A percentile compares a stretch with the other conserved stretches of the same genome.
Evolutionary conservation across 225 moss, liverwort and hornwort species (phyloP).

Genomic region (Thuidium tamariscinum): DNA sequence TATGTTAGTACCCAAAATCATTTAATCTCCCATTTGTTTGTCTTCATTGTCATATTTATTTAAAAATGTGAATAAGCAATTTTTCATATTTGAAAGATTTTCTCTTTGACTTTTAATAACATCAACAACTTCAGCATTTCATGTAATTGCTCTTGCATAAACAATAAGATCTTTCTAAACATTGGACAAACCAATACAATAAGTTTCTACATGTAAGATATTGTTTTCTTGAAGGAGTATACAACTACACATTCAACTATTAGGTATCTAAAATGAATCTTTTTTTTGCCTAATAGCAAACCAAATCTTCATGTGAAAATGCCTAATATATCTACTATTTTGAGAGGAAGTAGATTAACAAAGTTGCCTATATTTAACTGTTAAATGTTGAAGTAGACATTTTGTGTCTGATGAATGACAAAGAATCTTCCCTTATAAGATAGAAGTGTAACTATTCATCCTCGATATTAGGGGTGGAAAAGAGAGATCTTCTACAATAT

Average conservation of each 20-base stretch:
- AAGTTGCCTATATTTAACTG: background rate
- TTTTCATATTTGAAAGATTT: background rate
- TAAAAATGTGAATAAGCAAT: background rate
- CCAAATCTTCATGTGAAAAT: background rate
- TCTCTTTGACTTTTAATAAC: background rate
- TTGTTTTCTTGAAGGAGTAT: rapidly evolving
- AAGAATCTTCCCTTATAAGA: no score
- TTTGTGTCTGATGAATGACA: no score
- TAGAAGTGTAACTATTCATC: no score
- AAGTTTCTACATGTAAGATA: background rate
- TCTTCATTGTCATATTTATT: background rate
- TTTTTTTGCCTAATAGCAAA: background rate
- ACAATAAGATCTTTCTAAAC: background rate
- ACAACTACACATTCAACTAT: background rate
- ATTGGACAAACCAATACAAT: rapidly evolving
- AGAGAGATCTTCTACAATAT: no score
- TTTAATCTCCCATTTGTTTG: background rate
- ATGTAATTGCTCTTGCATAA: background rate
- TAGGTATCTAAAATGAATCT: rapidly evolving
- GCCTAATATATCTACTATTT: background rate
- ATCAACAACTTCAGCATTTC: background rate
- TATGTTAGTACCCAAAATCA: background rate
- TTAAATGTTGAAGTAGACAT: no score
- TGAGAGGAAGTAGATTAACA: background rate
- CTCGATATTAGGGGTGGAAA: no score